A percentile compares a stretch with the other conserved stretches of the same genome.
Conservation (phyloP, 352 stramenopile genomes). For the Globisporangium alternatum region DNA sequence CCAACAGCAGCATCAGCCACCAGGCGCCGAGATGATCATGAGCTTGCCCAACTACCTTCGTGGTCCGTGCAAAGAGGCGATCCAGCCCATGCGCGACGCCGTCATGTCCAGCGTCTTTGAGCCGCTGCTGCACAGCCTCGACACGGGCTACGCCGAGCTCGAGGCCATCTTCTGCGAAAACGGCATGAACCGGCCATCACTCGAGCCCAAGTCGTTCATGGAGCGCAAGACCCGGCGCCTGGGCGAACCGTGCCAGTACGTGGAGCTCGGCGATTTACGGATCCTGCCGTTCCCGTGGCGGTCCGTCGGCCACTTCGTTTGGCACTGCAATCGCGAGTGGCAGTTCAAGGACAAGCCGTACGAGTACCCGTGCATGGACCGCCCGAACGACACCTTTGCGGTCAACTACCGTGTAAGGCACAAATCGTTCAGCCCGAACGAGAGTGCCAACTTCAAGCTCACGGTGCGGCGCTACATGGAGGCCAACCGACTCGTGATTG, state of each 20-base stretch:
- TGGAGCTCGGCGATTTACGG: background rate
- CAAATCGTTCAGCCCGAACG: background rate
- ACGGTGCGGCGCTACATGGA: constrained; percentile 32
- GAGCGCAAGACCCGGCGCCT: background rate
- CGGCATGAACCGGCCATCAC: background rate
- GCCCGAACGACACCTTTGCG: constrained; percentile 6
- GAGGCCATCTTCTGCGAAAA: background rate
- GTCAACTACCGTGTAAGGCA: constrained; percentile 10
- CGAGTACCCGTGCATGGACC: background rate
- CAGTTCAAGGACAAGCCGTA: constrained; percentile 14
- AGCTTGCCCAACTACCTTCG: background rate
- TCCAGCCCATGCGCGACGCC: background rate
- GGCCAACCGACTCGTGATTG: constrained; percentile 24
- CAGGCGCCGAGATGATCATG: background rate
- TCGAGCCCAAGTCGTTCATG: background rate
- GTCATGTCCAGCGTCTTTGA: background rate
- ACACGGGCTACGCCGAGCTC: background rate
- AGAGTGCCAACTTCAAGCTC: constrained; percentile 23
- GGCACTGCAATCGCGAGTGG: background rate
- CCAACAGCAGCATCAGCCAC: background rate
- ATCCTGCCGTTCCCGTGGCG: background rate
- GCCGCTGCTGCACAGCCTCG: background rate
- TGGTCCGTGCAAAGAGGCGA: background rate
- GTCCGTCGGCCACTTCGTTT: background rate
- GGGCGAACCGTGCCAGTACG: background rate